Evolutionary conservation across 2,329 filamentous ascomycete genomes (phyloP), one percentile per base, ranked within the genome.

Genomic region (Fusarium sp.): DNA sequence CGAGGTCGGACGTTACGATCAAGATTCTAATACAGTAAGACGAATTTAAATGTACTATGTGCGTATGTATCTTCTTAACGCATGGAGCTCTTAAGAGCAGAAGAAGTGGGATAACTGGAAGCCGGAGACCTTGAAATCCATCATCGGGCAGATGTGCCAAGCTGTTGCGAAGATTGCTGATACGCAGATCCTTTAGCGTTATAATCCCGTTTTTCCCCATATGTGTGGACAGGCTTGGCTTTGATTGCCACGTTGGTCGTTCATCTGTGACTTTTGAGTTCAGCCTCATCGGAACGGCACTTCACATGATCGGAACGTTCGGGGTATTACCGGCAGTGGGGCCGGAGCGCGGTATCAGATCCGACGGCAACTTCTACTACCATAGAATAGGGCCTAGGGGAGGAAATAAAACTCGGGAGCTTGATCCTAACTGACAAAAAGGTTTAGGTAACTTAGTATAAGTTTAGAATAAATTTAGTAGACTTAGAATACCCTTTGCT

Each of bases 281-380:
- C 39, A 34, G 20, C 24, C 32, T 14, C 8, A 28, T 41, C n/a
- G 8, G n/a, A 24, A 55, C 17, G 13, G 6, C 15, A 11, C 39
- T 38, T 68, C 63, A 68, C 63, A 68, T 68, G 65, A 68, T 68
- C 65, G 55, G 47, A n/a, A 13, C 9, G 36, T 5, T 34, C 44
- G 61, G 62, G 18, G 14, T 3, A 4, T n/a, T 12, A 15, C 9
- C 54, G 54, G 41, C 5, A 12, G 47, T 54, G 63, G 63, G 54
- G 54, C 54, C 63, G 63, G 36, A 6, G 20, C 10, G 39, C 30
- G 34, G 63, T 45, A 32, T 51, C 28, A 45, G 39, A 26, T 32
- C 45, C 39, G 47, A 55, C 22, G 39, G 32, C 38, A 26, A 20
- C 38, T 67, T 67, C 64, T 28, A 12, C n/a, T 34, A 13, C 32